phyloP scores from a whole-genome alignment of 2,329 filamentous ascomycete genomes.

The Malbranchea cinnamomea region DNA sequence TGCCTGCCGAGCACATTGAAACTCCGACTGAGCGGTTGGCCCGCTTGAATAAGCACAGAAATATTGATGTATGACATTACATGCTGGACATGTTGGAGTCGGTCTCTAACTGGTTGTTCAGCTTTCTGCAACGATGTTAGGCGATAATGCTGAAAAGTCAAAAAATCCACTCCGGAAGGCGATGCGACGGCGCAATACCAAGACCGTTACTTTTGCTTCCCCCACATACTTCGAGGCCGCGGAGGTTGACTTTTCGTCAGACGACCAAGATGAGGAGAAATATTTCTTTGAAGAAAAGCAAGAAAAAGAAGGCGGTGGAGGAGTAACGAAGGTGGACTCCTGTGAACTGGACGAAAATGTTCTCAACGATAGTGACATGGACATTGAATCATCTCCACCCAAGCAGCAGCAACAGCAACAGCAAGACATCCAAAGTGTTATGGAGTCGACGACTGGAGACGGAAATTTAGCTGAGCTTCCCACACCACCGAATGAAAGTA shows the following conservation, averaged over 20 bases:
- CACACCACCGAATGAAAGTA: too few relatives aligned
- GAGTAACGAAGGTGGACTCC: conserved; percentile 21
- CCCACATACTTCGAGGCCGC: conserved; percentile 82
- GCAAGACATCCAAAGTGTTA: conserved; percentile 11
- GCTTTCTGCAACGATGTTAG: conserved; percentile 57
- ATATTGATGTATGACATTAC: conserved; percentile 64
- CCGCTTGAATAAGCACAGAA: conserved; percentile 90
- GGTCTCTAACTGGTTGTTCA: conserved; percentile 23
- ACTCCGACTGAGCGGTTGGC: conserved; percentile 91
- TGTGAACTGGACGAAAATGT: conserved; percentile 12
- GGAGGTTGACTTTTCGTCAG: conserved; percentile 67
- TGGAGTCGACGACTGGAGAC: not conserved
- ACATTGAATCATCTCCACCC: conserved; percentile 30
- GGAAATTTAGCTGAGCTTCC: not conserved
- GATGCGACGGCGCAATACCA: conserved; percentile 66
- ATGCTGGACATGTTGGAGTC: not conserved
- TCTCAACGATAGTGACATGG: conserved; percentile 23
- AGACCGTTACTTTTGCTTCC: conserved; percentile 72
- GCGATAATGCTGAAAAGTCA: conserved; percentile 60
- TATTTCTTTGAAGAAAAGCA: conserved; percentile 34
- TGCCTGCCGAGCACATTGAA: conserved; percentile 96
- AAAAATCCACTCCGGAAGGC: conserved; percentile 72
- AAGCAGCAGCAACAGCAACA: conserved; percentile 20
- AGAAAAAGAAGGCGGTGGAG: conserved; percentile 23
- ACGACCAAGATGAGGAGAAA: conserved; percentile 45